phyloP scores from a whole-genome alignment of 108 stramenopile genomes.

The Discostella pseudostelligera region DNA sequence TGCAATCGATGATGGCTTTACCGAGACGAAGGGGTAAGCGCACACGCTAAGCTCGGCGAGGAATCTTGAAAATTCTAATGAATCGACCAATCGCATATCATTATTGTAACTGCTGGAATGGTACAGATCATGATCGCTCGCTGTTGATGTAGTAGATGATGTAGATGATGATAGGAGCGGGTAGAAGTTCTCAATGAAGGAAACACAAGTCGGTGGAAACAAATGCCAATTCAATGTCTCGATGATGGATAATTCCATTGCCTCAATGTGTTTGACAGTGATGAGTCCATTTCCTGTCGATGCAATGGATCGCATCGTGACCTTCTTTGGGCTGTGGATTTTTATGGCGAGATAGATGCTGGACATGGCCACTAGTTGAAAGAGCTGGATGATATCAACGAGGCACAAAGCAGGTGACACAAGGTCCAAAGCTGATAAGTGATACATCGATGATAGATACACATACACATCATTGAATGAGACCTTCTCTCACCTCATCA shows the following conservation, averaged over 20 bases:
- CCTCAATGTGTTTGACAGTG: constrained; percentile 17
- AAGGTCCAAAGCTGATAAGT: too few species aligned
- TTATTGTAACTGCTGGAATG: background rate
- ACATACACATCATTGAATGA: too few species aligned
- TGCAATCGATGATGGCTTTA: constrained; percentile 30
- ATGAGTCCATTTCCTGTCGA: constrained; percentile 21
- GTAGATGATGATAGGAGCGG: constrained; percentile 8
- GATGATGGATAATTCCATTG: constrained; percentile 30
- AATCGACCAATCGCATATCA: background rate
- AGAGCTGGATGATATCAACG: too few species aligned
- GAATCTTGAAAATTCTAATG: constrained; percentile 32
- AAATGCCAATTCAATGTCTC: constrained; percentile 27
- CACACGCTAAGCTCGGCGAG: constrained; percentile 35
- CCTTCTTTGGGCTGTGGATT: constrained; percentile 28
- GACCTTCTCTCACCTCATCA: constrained; percentile 19
- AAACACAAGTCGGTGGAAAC: constrained; percentile 24
- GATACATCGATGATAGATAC: too few species aligned
- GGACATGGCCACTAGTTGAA: constrained; percentile 32
- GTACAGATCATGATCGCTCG: background rate
- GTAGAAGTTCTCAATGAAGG: constrained; percentile 35
- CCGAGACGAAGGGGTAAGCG: constrained; percentile 25
- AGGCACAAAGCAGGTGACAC: too few species aligned
- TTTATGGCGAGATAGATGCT: constrained; percentile 38
- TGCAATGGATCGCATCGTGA: constrained; percentile 22
- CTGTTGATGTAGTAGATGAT: too few species aligned